Conservation (phyloP, 1,139 yeast genomes). For the Blastobotrys illinoisensis region DNA sequence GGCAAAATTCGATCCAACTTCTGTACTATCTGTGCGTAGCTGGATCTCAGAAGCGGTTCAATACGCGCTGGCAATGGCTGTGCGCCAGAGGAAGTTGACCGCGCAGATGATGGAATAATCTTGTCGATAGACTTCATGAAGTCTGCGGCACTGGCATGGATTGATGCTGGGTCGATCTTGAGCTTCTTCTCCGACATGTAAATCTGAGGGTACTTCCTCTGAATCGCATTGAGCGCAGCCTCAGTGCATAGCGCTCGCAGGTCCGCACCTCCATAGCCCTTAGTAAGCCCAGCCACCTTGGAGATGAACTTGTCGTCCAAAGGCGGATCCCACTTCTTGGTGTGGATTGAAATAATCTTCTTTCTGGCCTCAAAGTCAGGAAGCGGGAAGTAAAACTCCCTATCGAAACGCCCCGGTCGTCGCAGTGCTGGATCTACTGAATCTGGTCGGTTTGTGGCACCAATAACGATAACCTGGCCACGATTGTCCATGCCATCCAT, state of each 20-base stretch:
- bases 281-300: constrained; percentile 73
- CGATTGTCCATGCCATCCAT: constrained; percentile 99
- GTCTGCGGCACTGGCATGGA: constrained; percentile 77
- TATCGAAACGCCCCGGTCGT: constrained; percentile 95
- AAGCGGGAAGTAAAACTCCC: constrained; percentile 92
- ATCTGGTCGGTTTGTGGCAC: constrained; percentile 97
- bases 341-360: constrained; percentile 76
- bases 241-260: constrained; percentile 91
- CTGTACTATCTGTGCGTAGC: constrained; percentile 43
- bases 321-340: constrained; percentile 83
- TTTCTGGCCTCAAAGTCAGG: constrained; percentile 80
- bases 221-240: constrained; percentile 88
- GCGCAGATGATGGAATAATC: constrained; percentile 86
- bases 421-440: constrained; percentile 96
- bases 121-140: constrained; percentile 82
- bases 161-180: constrained; percentile 61
- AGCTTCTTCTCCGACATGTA: constrained; percentile 73
- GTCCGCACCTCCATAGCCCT: constrained; percentile 99
- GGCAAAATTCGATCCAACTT: constrained; percentile 63
- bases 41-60: constrained; percentile 51
- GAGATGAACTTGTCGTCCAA: constrained; percentile 52
- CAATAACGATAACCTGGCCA: constrained; percentile 96
- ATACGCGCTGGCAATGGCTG: constrained; percentile 75
- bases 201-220: constrained; percentile 89
- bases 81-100: constrained; percentile 71